A percentile compares a stretch with the other conserved stretches of the same genome.
Evolutionary conservation across 2,329 filamentous ascomycete genomes (phyloP).

Genomic region (Monilinia polystroma): DNA sequence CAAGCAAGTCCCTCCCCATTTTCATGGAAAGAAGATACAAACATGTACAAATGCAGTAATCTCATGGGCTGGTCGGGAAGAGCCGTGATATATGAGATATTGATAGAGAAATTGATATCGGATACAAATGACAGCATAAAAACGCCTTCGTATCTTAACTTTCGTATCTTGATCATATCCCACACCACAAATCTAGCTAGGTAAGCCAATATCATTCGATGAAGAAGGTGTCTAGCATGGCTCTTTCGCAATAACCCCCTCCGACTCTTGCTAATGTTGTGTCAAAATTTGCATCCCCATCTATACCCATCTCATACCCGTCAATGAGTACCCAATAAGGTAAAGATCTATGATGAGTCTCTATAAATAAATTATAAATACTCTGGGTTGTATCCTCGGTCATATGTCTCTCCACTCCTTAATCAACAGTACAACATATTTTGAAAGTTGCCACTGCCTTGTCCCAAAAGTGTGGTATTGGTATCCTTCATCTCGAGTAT

Average conservation of each 20-base stretch:
- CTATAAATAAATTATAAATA: constrained; percentile 20
- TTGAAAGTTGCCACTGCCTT: neutral
- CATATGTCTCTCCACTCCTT: constrained; percentile 16
- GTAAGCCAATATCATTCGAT: neutral
- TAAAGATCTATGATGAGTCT: constrained; percentile 7
- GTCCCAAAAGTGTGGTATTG: constrained; percentile 16
- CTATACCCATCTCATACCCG: constrained; percentile 18
- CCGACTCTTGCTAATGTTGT: constrained; percentile 11
- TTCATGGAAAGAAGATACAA: constrained; percentile 14
- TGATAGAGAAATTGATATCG: constrained; percentile 2
- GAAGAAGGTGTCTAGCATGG: neutral
- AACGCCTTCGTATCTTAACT: neutral
- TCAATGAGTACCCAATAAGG: constrained; percentile 22
- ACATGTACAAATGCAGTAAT: constrained; percentile 10
- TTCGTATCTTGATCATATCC: neutral
- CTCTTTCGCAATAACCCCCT: neutral
- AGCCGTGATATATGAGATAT: constrained; percentile 11
- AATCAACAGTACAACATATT: constrained; percentile 20
- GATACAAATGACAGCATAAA: constrained; percentile 20
- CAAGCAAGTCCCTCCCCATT: constrained; percentile 4
- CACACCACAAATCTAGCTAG: neutral
- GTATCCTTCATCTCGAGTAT: constrained; percentile 16
- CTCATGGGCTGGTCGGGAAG: neutral
- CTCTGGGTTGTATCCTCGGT: constrained; percentile 15
- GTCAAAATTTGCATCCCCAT: constrained; percentile 16